These are phyloP conservation scores for Lojkania enalia DNA, from an alignment of 2,329 filamentous ascomycete genomes.

Conservation along the genomic window DNA sequence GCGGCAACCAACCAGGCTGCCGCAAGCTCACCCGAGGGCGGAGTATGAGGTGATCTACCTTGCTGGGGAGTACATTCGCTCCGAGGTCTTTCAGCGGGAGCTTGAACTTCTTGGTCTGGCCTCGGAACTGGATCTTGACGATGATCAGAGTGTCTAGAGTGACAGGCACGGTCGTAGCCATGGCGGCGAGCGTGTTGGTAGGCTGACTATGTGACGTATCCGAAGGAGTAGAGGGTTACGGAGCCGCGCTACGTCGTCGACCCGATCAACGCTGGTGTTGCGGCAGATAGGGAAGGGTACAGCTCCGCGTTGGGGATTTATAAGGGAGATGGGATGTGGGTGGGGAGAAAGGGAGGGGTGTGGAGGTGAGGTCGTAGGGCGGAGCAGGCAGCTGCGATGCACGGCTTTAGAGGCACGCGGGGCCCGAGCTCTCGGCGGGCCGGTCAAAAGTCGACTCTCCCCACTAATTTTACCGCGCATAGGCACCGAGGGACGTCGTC, in stretches of 20 bases:
- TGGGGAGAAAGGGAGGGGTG: constrained; percentile 7
- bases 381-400: constrained; percentile 11
- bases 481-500: constrained; percentile 12
- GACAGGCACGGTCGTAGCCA: constrained; percentile 52
- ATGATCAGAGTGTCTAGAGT: constrained; percentile 75
- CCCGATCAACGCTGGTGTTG: not conserved
- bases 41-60: constrained; percentile 64
- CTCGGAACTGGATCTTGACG: constrained; percentile 81
- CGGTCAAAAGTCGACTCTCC: not conserved
- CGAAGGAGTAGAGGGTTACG: constrained; percentile 3
- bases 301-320: not conserved
- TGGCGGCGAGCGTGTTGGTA: constrained; percentile 27
- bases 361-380: constrained; percentile 2
- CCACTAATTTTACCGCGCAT: not conserved
- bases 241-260: constrained; percentile 7
- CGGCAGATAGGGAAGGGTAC: not conserved
- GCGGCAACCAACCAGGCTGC: constrained; percentile 19
- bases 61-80: constrained; percentile 72
- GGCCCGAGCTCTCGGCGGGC: constrained; percentile 1
- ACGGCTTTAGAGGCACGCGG: not conserved
- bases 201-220: constrained; percentile 28
- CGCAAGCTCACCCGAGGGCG: constrained; percentile 17
- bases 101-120: constrained; percentile 80
- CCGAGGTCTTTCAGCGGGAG: constrained; percentile 83
- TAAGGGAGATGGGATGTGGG: not conserved